phyloP scores from a whole-genome alignment of 495 filamentous ascomycete species.

The Neurospora sp. region DNA sequence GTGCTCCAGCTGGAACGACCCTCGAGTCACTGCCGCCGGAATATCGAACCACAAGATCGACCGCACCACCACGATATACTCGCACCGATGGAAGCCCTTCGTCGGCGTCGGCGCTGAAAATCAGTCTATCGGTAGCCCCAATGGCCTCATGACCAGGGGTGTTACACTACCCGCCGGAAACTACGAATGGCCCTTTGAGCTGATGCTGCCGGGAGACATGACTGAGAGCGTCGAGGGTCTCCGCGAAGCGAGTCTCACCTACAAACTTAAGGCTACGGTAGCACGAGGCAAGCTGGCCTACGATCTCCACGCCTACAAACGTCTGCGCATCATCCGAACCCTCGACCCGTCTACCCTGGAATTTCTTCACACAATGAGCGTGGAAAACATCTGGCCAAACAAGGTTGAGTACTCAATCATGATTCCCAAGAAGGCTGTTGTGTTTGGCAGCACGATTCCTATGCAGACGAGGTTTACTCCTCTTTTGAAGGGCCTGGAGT shows the following conservation, averaged over 20 bases:
- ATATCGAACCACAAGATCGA: constrained; percentile 38
- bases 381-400: constrained; percentile 89
- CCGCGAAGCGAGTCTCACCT: constrained; percentile 67
- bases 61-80: constrained; percentile 31
- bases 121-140: constrained; percentile 13
- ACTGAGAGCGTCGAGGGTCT: constrained; percentile 87
- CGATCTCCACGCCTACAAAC: constrained; percentile 66
- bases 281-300: constrained; percentile 70
- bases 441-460: constrained; percentile 75
- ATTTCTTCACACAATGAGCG: constrained; percentile 78
- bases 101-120: constrained; percentile 21
- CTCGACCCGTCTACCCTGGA: constrained; percentile 72
- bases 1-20: constrained; percentile 35
- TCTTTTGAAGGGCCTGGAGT: constrained; percentile 72
- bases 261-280: constrained; percentile 80
- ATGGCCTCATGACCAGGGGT: constrained; percentile 23
- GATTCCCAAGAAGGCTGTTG: constrained; percentile 79
- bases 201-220: constrained; percentile 62
- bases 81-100: constrained; percentile 39
- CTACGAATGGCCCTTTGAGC: constrained; percentile 85
- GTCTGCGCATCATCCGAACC: constrained; percentile 79
- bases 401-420: constrained; percentile 89
- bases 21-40: constrained; percentile 37
- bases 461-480: constrained; percentile 75
- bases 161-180: constrained; percentile 63